These are phyloP conservation scores for Candolleomyces aberdarensis DNA, from an alignment of 768 basidiomycete species.

Conservation along the genomic window DNA sequence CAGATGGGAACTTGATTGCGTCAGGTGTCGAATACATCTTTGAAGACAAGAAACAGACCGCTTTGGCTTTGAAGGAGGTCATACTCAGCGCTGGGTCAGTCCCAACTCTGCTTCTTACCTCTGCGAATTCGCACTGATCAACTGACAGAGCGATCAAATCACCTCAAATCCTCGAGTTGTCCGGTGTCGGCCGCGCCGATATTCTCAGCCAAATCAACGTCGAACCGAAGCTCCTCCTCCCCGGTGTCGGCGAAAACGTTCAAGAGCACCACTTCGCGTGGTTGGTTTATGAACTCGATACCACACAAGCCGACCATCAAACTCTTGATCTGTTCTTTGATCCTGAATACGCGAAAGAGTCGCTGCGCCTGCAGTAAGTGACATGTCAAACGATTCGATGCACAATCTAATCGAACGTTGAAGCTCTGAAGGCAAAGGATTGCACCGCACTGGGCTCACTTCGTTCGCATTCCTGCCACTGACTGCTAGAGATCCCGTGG, in stretches of 20 bases:
- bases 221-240: slow-evolving; percentile 12
- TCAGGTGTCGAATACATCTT: slow-evolving; percentile 9
- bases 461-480: slow-evolving; percentile 28
- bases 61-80: slow-evolving; percentile 8
- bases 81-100: slow-evolving; percentile 13
- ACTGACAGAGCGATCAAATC: slow-evolving; percentile 9
- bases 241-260: slow-evolving; percentile 16
- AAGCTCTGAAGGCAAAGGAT: slow-evolving; percentile 22
- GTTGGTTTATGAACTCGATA: slow-evolving; percentile 9
- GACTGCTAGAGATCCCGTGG: slow-evolving; percentile 13
- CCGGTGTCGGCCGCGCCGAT: slow-evolving; percentile 13
- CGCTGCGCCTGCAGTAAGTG: slow-evolving; percentile 5
- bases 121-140: background rate
- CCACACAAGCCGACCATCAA: slow-evolving; percentile 5
- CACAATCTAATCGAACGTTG: background rate
- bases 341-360: slow-evolving; percentile 2
- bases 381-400: background rate
- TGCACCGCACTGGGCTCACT: slow-evolving; percentile 22
- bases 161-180: slow-evolving; percentile 16
- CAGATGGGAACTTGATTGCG: slow-evolving; percentile 3
- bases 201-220: slow-evolving; percentile 10
- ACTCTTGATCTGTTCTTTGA: slow-evolving; percentile 5
- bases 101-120: background rate
- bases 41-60: slow-evolving; percentile 1
- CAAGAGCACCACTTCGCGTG: slow-evolving; percentile 10